Conservation (phyloP, 495 filamentous ascomycete genomes). For the Lasiosphaeriaceae sp. region DNA sequence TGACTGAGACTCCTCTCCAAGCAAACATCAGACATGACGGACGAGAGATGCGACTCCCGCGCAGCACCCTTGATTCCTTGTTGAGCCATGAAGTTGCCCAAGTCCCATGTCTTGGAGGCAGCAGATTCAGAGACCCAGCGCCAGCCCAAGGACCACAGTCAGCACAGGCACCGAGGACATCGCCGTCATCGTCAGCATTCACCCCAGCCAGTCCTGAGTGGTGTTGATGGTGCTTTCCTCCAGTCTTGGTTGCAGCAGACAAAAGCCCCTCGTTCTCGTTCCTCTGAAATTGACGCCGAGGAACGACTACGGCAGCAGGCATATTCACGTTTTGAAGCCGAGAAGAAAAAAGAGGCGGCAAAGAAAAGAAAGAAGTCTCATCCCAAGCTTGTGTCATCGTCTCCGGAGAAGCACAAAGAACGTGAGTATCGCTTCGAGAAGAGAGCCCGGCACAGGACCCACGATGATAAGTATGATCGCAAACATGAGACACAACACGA, state of each 20-base stretch:
- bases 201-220: no score
- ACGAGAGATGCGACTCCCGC: neutral
- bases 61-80: neutral
- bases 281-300: slow-evolving; percentile 2
- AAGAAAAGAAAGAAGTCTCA: slow-evolving; percentile 15
- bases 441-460: slow-evolving; percentile 58
- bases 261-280: slow-evolving; percentile 13
- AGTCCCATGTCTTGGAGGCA: neutral
- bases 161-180: neutral
- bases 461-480: slow-evolving; percentile 51
- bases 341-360: neutral
- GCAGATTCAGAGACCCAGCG: neutral
- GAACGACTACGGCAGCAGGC: neutral
- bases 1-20: neutral
- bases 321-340: neutral
- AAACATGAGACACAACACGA: slow-evolving; percentile 39
- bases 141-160: neutral
- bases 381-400: neutral
- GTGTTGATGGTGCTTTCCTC: slow-evolving; percentile 12
- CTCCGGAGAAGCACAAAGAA: neutral
- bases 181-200: neutral
- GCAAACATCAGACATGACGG: neutral
- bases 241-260: slow-evolving; percentile 35
- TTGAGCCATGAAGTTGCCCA: neutral
- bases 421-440: slow-evolving; percentile 45